Conservation (phyloP, 345 rosid species). For the Eucalyptus cloeziana region DNA sequence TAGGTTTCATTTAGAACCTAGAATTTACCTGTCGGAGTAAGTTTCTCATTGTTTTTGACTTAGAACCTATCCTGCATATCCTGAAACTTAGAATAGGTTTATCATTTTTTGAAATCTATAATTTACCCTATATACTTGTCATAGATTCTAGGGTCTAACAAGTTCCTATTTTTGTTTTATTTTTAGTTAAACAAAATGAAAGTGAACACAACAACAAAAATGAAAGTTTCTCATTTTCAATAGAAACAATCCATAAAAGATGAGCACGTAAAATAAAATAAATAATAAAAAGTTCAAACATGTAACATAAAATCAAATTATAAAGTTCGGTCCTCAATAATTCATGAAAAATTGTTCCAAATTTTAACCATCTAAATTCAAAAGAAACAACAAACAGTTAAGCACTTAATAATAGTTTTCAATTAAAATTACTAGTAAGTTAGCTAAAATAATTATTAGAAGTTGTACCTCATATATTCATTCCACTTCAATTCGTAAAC, state of each 20-base stretch:
- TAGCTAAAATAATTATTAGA: background rate
- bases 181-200: too few species aligned
- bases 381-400: background rate
- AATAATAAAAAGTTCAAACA: background rate
- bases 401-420: background rate
- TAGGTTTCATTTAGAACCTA: background rate
- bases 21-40: too few species aligned
- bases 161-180: background rate
- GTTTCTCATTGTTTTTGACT: too few species aligned
- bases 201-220: background rate
- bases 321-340: background rate
- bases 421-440: background rate
- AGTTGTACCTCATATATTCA: background rate
- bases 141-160: background rate
- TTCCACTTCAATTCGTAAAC: background rate
- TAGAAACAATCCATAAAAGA: too few species aligned
- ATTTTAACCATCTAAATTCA: background rate
- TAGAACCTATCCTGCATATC: rapidly evolving
- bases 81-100: too few species aligned
- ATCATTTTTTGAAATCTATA: too few species aligned
- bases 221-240: background rate
- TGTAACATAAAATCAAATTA: background rate
- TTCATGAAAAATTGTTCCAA: background rate
- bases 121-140: background rate
- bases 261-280: too few species aligned